phyloP scores from a whole-genome alignment of 2,329 filamentous ascomycete species.

The Shiraia sp. region DNA sequence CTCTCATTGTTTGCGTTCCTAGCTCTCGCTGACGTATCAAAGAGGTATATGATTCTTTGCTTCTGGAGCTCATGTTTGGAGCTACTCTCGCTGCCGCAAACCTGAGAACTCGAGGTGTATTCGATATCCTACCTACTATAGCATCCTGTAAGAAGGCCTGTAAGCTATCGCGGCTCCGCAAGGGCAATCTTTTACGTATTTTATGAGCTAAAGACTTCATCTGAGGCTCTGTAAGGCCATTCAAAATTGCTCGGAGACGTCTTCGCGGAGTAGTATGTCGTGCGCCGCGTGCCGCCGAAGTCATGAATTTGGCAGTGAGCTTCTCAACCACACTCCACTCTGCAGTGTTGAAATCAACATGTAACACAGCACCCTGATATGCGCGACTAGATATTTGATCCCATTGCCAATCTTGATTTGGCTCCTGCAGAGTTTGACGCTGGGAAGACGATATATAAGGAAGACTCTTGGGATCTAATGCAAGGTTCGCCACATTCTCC shows the following conservation, averaged over 20 bases:
- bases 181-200: constrained; percentile 16
- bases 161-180: constrained; percentile 27
- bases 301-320: constrained; percentile 11
- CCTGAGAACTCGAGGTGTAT: constrained; percentile 29
- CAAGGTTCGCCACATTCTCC: constrained; percentile 24
- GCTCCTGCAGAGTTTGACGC: constrained; percentile 17
- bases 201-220: constrained; percentile 20
- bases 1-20: constrained; percentile 30
- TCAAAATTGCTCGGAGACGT: constrained; percentile 26
- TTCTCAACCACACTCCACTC: constrained; percentile 31
- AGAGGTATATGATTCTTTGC: constrained; percentile 20
- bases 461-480: constrained; percentile 9
- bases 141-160: constrained; percentile 38
- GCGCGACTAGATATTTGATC: constrained; percentile 21
- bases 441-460: constrained; percentile 36
- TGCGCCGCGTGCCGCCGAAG: constrained; percentile 1
- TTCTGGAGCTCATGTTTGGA: constrained; percentile 14
- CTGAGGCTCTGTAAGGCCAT: constrained; percentile 24
- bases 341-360: constrained; percentile 37
- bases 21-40: constrained; percentile 40
- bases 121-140: constrained; percentile 19
- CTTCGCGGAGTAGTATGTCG: constrained; percentile 20
- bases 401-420: constrained; percentile 25
- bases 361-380: constrained; percentile 37
- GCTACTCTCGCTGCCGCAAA: constrained; percentile 26